phyloP scores from a whole-genome alignment of 176 grass and related monocot species.

The Neostapfia colusana region DNA sequence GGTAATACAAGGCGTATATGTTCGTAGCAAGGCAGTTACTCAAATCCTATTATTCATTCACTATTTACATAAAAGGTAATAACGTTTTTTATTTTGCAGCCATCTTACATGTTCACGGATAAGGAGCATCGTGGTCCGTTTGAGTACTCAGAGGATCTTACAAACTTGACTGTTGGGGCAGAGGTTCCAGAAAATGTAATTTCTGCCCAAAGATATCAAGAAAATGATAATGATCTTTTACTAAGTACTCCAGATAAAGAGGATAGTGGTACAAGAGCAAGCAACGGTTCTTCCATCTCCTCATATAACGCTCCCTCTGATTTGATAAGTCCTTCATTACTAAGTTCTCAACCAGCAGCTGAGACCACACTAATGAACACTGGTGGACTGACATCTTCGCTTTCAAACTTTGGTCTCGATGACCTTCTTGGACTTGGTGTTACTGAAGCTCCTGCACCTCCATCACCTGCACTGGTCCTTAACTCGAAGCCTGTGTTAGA shows the following conservation, averaged over 20 bases:
- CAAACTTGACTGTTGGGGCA: slow-evolving; percentile 61
- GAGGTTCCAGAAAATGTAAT: slow-evolving; percentile 68
- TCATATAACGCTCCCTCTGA: slow-evolving; percentile 92
- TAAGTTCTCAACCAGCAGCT: slow-evolving; percentile 55
- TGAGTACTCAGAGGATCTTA: slow-evolving; percentile 88
- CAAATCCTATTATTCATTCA: slow-evolving; percentile 15
- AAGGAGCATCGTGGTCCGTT: slow-evolving; percentile 96
- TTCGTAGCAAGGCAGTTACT: background rate
- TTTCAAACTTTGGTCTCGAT: slow-evolving; percentile 70
- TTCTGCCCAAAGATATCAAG: slow-evolving; percentile 83
- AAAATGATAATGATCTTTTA: slow-evolving; percentile 97
- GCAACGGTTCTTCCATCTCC: slow-evolving; percentile 58
- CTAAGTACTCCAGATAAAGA: slow-evolving; percentile 95
- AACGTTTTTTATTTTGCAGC: slow-evolving; percentile 60
- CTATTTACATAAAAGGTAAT: background rate
- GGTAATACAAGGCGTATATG: background rate
- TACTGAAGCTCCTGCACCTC: slow-evolving; percentile 41
- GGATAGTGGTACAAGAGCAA: slow-evolving; percentile 58
- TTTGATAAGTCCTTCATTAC: slow-evolving; percentile 39
- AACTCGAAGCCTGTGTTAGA: slow-evolving; percentile 81
- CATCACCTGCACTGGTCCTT: slow-evolving; percentile 61
- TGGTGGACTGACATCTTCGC: slow-evolving; percentile 42
- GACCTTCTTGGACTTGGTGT: slow-evolving; percentile 85
- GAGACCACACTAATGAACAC: slow-evolving; percentile 49
- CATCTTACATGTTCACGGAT: slow-evolving; percentile 97